These are phyloP conservation scores for Paramecium octaurelia DNA, from an alignment of 73 alveolate species.

Conservation along the genomic window DNA sequence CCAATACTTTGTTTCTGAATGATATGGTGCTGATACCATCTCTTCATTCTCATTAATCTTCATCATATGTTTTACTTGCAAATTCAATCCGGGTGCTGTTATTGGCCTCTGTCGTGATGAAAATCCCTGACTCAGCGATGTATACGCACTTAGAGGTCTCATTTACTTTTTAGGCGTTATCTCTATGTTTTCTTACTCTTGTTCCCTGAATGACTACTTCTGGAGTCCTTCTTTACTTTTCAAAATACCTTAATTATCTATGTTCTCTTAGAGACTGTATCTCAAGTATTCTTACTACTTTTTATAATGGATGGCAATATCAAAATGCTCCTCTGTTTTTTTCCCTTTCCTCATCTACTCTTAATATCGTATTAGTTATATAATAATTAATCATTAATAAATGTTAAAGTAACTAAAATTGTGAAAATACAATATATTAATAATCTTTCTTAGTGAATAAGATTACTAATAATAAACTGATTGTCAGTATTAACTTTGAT, in stretches of 20 bases:
- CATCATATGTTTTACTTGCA: constrained; percentile 31
- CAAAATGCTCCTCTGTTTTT: not conserved
- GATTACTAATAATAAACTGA: no score
- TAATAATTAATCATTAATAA: not conserved
- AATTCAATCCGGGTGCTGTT: constrained; percentile 35
- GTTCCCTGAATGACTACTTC: not conserved
- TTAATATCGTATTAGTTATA: not conserved
- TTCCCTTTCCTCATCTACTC: not conserved
- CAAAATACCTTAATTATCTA: constrained; percentile 1
- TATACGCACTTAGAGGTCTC: constrained; percentile 11
- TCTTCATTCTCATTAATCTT: not conserved
- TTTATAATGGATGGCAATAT: not conserved
- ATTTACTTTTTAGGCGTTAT: not conserved
- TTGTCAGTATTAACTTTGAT: no score
- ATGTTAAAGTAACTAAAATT: not conserved
- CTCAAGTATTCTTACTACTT: not conserved
- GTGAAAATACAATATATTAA: not conserved
- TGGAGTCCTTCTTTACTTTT: not conserved
- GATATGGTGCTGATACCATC: not conserved
- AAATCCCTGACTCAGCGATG: not conserved
- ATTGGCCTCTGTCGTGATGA: not conserved
- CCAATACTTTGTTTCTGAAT: constrained; percentile 30
- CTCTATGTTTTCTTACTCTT: not conserved
- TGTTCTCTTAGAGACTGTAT: not conserved
- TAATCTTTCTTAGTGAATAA: not conserved